Evolutionary conservation across 192 early-diverging fungal genomes (phyloP).

Genomic region (Ambispora gerdemannii): DNA sequence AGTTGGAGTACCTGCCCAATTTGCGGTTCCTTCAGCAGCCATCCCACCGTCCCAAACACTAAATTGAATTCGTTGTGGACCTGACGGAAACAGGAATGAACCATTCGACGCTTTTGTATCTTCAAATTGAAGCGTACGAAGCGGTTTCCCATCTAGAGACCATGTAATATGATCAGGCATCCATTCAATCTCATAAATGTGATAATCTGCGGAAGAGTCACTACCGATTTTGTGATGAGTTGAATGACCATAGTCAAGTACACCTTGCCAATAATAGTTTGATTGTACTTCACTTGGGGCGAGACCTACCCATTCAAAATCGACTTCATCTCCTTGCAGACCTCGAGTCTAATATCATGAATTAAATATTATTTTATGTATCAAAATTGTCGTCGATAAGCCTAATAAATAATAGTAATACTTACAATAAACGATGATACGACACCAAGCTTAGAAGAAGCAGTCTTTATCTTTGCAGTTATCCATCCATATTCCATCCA

Average conservation of each 20-base stretch:
- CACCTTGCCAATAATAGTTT: conserved; percentile 58
- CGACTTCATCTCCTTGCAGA: conserved; percentile 59
- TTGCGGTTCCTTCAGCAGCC: conserved; percentile 41
- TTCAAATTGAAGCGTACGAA: conserved; percentile 35
- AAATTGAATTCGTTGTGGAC: conserved; percentile 44
- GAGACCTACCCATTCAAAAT: conserved; percentile 61
- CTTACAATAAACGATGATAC: conserved; percentile 55
- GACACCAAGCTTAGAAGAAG: conserved; percentile 46
- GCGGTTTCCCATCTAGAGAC: conserved; percentile 35
- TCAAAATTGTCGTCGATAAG: not conserved
- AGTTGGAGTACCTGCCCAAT: conserved; percentile 58
- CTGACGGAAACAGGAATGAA: not conserved
- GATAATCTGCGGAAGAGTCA: conserved; percentile 45
- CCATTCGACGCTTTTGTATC: conserved; percentile 18
- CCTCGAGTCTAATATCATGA: conserved; percentile 32
- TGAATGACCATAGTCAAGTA: conserved; percentile 56
- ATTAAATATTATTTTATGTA: not conserved
- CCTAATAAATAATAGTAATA: not conserved
- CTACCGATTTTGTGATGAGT: conserved; percentile 33
- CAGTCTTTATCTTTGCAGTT: conserved; percentile 52
- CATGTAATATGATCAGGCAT: conserved; percentile 40
- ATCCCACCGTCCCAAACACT: conserved; percentile 65
- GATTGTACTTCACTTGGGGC: conserved; percentile 54
- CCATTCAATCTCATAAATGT: conserved; percentile 59
- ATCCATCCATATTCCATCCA: conserved; percentile 61